phyloP scores from a whole-genome alignment of 2,329 filamentous ascomycete genomes.

The Clarireedia monteithiana region DNA sequence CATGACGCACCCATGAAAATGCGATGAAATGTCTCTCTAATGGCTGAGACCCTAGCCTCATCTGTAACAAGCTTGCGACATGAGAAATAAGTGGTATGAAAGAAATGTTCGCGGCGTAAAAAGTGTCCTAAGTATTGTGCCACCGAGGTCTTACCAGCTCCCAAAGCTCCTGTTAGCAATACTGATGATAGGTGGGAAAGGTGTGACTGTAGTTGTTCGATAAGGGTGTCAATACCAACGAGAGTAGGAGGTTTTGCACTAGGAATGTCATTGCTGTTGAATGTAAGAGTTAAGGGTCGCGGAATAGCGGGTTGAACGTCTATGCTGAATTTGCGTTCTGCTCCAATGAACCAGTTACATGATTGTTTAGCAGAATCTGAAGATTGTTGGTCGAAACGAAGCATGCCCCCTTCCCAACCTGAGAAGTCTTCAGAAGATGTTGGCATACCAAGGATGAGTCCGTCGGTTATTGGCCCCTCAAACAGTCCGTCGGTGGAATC shows the following conservation, averaged over 20 bases:
- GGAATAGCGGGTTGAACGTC: conserved; percentile 71
- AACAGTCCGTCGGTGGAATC: conserved; percentile 55
- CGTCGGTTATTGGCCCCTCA: conserved; percentile 81
- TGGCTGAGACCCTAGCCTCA: conserved; percentile 78
- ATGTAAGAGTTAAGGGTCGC: conserved; percentile 48
- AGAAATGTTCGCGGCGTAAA: conserved; percentile 65
- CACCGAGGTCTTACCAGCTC: conserved; percentile 81
- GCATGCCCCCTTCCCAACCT: conserved; percentile 75
- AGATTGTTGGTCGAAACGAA: conserved; percentile 64
- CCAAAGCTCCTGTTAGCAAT: conserved; percentile 78
- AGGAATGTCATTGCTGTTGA: conserved; percentile 35
- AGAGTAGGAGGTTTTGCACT: conserved; percentile 47
- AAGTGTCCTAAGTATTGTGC: conserved; percentile 67
- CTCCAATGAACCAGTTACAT: conserved; percentile 65
- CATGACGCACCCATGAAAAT: conserved; percentile 86
- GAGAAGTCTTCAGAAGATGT: conserved; percentile 44
- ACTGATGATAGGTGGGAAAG: conserved; percentile 83
- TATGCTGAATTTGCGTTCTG: conserved; percentile 64
- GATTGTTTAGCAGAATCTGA: conserved; percentile 39
- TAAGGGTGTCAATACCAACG: conserved; percentile 75
- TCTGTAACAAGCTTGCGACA: conserved; percentile 85
- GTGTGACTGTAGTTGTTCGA: conserved; percentile 66
- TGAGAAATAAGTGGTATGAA: conserved; percentile 77
- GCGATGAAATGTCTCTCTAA: conserved; percentile 80
- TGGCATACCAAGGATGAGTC: conserved; percentile 61